Conservation (phyloP, 2,329 filamentous ascomycete genomes). For the Phaeoacremonium minimum region DNA sequence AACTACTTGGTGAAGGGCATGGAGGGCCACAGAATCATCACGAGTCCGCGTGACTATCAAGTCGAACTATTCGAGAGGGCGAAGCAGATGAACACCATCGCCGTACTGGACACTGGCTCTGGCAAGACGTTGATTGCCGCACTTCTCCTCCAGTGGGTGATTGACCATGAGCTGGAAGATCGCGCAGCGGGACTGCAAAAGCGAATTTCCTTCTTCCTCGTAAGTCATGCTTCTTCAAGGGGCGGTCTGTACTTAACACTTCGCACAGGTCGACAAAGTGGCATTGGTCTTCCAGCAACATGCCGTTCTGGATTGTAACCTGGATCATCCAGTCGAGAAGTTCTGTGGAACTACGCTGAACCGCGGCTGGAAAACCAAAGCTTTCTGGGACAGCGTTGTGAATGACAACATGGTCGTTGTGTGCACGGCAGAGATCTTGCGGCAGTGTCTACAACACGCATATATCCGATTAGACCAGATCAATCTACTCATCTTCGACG, state of each 20-base stretch:
- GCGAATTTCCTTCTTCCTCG: conserved; percentile 80
- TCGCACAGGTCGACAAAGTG: conserved; percentile 75
- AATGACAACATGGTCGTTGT: conserved; percentile 76
- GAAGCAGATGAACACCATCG: conserved; percentile 81
- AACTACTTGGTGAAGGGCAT: conserved; percentile 26
- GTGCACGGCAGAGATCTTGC: conserved; percentile 85
- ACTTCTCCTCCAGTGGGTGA: conserved; percentile 70
- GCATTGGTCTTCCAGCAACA: conserved; percentile 88
- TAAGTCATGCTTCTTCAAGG: no score
- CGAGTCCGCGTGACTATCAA: conserved; percentile 84
- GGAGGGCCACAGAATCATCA: conserved; percentile 55
- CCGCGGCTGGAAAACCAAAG: conserved; percentile 29
- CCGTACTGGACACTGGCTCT: conserved; percentile 90
- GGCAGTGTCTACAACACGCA: conserved; percentile 71
- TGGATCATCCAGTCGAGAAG: conserved; percentile 69
- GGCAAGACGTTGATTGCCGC: conserved; percentile 97
- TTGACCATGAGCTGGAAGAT: conserved; percentile 73
- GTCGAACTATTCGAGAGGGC: conserved; percentile 86
- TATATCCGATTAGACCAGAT: conserved; percentile 79
- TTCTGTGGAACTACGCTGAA: conserved; percentile 68
- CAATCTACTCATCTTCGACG: conserved; percentile 90
- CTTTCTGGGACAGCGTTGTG: conserved; percentile 49
- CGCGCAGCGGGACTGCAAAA: conserved; percentile 55
- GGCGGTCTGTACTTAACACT: no score
- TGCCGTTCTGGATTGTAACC: conserved; percentile 73